phyloP scores from a whole-genome alignment of 2,329 filamentous ascomycete genomes.

The Aspergillus viridinutans region DNA sequence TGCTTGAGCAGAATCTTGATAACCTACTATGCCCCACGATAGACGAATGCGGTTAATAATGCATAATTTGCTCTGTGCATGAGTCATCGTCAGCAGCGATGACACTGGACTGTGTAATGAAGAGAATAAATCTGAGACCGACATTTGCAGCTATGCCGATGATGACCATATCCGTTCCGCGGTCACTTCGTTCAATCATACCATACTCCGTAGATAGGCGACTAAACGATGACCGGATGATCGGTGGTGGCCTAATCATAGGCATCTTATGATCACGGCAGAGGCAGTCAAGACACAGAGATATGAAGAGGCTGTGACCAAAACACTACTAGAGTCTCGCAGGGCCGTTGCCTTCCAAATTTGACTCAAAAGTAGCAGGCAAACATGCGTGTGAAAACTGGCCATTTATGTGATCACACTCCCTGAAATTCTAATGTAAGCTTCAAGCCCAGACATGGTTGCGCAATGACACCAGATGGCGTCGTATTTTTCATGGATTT shows the following conservation, averaged over 20 bases:
- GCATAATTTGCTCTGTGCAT: background rate
- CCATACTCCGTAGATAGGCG: background rate
- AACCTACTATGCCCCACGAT: background rate
- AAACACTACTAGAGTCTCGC: no score
- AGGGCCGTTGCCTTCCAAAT: no score
- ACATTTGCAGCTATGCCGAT: background rate
- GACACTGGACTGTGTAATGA: background rate
- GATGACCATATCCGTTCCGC: background rate
- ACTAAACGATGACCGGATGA: background rate
- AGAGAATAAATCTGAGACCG: background rate
- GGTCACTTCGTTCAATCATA: no score
- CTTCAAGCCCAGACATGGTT: background rate
- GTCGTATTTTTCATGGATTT: no score
- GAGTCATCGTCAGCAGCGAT: background rate
- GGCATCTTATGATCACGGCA: background rate
- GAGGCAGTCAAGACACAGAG: background rate
- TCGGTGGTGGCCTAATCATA: background rate
- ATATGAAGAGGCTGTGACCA: no score
- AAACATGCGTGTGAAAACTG: background rate
- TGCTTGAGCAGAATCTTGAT: background rate
- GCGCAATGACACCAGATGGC: background rate
- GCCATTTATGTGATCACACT: background rate
- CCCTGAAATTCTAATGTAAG: background rate
- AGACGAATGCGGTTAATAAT: background rate
- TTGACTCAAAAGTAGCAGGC: background rate